phyloP scores from a whole-genome alignment of 2,329 filamentous ascomycete species.

The Neopestalotiopsis clavispora region DNA sequence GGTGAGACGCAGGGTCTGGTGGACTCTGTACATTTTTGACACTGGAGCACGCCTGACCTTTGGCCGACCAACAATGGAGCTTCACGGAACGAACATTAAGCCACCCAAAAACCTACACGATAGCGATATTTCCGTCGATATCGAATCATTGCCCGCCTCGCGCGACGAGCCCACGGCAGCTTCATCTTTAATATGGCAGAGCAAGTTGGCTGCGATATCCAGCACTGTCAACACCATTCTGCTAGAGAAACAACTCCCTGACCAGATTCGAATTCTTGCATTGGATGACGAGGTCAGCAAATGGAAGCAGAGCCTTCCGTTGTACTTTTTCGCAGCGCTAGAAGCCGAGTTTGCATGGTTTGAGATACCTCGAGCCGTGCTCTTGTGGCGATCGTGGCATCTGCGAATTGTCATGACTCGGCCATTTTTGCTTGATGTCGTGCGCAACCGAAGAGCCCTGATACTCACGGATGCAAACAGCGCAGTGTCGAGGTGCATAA shows the following conservation, averaged over 20 bases:
- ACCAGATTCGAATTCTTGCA: neutral
- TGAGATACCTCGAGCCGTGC: neutral
- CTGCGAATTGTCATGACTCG: neutral
- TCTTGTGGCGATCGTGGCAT: neutral
- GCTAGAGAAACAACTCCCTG: neutral
- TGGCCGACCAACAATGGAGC: constrained; percentile 30
- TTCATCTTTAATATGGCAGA: neutral
- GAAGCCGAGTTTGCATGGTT: neutral
- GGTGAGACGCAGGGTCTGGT: constrained; percentile 47
- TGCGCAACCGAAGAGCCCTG: neutral
- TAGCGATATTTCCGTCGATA: neutral
- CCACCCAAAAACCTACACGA: neutral
- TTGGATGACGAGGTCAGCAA: neutral
- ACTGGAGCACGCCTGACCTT: constrained; percentile 52
- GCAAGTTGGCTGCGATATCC: neutral
- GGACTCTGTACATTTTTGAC: constrained; percentile 49
- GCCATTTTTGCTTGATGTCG: neutral
- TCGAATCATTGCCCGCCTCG: neutral
- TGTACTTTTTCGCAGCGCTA: neutral
- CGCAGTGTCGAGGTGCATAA: neutral
- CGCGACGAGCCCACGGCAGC: neutral
- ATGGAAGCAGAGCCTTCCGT: neutral
- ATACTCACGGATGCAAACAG: neutral
- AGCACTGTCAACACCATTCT: neutral
- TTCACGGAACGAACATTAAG: neutral